phyloP scores from a whole-genome alignment of 345 rosid species.

The Pugionium cornutum region DNA sequence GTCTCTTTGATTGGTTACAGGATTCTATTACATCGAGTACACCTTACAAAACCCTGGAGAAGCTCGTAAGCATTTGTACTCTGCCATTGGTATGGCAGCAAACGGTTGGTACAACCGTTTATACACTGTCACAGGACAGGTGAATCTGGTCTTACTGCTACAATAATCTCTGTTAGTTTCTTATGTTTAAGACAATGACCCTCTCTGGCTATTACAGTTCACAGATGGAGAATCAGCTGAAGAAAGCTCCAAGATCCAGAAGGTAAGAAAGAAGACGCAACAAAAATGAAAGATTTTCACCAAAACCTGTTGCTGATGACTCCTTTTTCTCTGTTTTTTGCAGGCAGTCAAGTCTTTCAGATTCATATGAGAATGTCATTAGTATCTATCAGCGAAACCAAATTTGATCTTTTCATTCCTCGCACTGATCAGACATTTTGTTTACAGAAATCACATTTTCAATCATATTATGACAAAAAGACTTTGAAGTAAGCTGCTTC shows the following conservation, averaged over 20 bases:
- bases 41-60: constrained; percentile 89
- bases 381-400: constrained; percentile 5
- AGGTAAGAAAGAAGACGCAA: constrained; percentile 47
- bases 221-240: constrained; percentile 63
- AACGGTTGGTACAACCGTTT: constrained; percentile 93
- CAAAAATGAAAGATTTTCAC: background rate
- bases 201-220: constrained; percentile 46
- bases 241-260: constrained; percentile 59
- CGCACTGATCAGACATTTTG: constrained; percentile 28
- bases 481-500: constrained; percentile 37
- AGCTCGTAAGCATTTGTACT: constrained; percentile 60
- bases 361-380: constrained; percentile 53
- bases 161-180: background rate
- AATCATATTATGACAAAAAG: constrained; percentile 25
- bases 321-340: constrained; percentile 26
- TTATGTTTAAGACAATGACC: constrained; percentile 8
- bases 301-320: constrained; percentile 8
- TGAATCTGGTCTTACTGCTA: constrained; percentile 14
- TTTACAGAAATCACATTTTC: constrained; percentile 25
- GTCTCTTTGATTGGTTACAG: constrained; percentile 38
- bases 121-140: constrained; percentile 92
- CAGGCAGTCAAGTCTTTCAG: constrained; percentile 79
- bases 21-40: constrained; percentile 88
- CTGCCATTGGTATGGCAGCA: constrained; percentile 84
- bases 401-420: constrained; percentile 7